Evolutionary conservation across 2,329 filamentous ascomycete genomes (phyloP).

Genomic region (Paecilomyces variotii): DNA sequence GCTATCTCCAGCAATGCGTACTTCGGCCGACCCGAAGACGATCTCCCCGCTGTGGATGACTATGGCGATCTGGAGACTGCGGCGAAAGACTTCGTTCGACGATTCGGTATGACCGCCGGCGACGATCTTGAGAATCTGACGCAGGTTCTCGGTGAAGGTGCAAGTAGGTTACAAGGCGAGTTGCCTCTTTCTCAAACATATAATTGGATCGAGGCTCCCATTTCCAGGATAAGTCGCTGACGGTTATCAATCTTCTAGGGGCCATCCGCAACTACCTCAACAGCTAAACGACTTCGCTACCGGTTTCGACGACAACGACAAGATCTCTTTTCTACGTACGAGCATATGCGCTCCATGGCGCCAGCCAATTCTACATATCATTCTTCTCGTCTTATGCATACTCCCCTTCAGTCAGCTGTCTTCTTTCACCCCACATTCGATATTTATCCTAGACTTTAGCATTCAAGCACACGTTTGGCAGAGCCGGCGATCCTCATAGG

Average conservation of each 20-base stretch:
- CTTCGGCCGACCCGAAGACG: conserved; percentile 87
- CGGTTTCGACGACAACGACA: not conserved
- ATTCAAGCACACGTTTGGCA: not conserved
- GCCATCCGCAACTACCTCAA: conserved; percentile 44
- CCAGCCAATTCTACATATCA: not conserved
- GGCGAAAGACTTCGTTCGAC: conserved; percentile 91
- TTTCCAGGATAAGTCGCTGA: conserved; percentile 5
- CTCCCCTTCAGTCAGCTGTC: not conserved
- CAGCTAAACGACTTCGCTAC: conserved; percentile 27
- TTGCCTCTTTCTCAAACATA: conserved; percentile 1
- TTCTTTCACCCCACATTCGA: not conserved
- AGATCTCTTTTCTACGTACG: not conserved
- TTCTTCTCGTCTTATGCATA: not conserved
- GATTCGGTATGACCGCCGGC: conserved; percentile 89
- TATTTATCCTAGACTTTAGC: not conserved
- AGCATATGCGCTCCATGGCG: not conserved
- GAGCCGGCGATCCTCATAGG: not conserved
- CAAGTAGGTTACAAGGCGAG: conserved; percentile 68
- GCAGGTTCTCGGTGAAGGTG: conserved; percentile 75
- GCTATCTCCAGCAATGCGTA: conserved; percentile 95
- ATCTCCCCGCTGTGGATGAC: conserved; percentile 58
- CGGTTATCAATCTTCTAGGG: conserved; percentile 16
- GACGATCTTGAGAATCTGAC: conserved; percentile 92
- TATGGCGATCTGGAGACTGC: conserved; percentile 90
- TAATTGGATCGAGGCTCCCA: not conserved